Conservation (phyloP, 1,139 yeast genomes). For the Martiniozyma asiatica region DNA sequence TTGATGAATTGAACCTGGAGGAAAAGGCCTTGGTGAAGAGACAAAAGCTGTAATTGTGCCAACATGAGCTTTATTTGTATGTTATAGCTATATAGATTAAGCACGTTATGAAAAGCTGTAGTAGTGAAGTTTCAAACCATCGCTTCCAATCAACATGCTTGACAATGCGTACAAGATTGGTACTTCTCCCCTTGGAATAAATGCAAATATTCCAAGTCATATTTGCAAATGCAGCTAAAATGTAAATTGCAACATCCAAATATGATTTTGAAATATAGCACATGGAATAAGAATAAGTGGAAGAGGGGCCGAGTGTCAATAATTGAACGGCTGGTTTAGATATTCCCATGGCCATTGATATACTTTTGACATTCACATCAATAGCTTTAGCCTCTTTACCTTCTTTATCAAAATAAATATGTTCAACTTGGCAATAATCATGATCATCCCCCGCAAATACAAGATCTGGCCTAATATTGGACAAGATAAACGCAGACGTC, state of each 20-base stretch:
- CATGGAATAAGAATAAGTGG: conserved; percentile 25
- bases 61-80: too few species aligned
- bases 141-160: too few species aligned
- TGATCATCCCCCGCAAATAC: conserved; percentile 43
- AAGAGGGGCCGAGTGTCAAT: conserved; percentile 22
- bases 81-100: too few species aligned
- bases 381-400: conserved; percentile 10
- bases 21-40: too few species aligned
- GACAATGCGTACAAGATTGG: too few species aligned
- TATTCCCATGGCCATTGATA: conserved; percentile 53
- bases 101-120: too few species aligned
- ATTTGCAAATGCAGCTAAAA: conserved; percentile 25
- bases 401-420: conserved; percentile 16
- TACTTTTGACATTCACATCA: conserved; percentile 43
- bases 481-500: conserved; percentile 23
- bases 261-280: conserved; percentile 43
- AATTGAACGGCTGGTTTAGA: conserved; percentile 42
- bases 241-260: conserved; percentile 29
- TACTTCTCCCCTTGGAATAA: too few species aligned
- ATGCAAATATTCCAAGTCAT: conserved; percentile 14
- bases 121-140: too few species aligned
- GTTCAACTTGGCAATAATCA: conserved; percentile 41
- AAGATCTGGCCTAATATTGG: conserved; percentile 28
- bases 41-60: too few species aligned
- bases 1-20: too few species aligned